These are phyloP conservation scores for Neonectria coccinea DNA, from an alignment of 2,329 filamentous ascomycete genomes.

Conservation along the genomic window DNA sequence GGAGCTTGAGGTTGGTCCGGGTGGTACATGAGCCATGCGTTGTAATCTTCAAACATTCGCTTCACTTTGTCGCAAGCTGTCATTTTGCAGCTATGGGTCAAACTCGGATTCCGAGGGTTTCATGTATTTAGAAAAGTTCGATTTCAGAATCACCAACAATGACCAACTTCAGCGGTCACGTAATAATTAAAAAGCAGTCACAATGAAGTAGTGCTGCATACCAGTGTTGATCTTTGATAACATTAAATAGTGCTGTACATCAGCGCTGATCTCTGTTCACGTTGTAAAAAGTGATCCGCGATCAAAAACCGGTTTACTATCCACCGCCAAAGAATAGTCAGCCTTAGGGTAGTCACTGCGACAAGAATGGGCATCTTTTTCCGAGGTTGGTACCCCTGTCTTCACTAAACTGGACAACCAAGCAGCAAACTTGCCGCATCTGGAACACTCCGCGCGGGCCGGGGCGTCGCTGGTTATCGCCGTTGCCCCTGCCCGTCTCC, in stretches of 20 bases:
- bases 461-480: not conserved
- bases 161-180: not conserved
- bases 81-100: no score
- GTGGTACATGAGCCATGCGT: not conserved
- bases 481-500: not conserved
- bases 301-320: not conserved
- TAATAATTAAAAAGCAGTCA: not conserved
- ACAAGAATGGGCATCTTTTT: no score
- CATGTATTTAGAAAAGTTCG: not conserved
- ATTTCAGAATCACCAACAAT: not conserved
- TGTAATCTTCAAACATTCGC: not conserved
- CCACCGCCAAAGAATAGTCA: no score
- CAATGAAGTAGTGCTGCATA: not conserved
- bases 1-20: not conserved
- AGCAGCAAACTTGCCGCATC: not conserved
- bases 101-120: not conserved
- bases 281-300: no score
- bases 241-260: no score
- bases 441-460: no score
- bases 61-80: not conserved
- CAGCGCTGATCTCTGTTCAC: no score
- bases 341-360: not conserved
- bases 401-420: no score
- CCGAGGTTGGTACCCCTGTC: not conserved
- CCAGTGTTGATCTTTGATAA: no score